Evolutionary conservation across 2,329 filamentous ascomycete genomes (phyloP).

Genomic region (Metarhizium brunneum): DNA sequence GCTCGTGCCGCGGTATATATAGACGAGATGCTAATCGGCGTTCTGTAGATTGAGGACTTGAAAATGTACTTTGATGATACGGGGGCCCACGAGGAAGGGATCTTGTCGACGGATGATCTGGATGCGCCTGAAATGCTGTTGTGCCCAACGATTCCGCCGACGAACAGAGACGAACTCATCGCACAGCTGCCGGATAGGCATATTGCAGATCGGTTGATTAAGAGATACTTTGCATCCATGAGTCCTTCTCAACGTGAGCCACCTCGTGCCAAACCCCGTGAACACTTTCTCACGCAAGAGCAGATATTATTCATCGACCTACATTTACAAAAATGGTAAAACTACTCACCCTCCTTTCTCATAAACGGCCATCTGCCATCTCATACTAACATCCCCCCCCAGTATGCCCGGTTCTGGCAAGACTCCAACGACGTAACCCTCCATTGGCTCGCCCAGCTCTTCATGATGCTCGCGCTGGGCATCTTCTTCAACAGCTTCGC

Average conservation of each 20-base stretch:
- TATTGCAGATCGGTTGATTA: constrained; percentile 40
- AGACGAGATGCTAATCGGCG: background rate
- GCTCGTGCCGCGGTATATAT: background rate
- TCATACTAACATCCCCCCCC: background rate
- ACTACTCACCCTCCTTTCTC: constrained; percentile 5
- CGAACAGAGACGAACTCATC: constrained; percentile 36
- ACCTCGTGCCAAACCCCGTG: background rate
- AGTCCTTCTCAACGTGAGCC: constrained; percentile 41
- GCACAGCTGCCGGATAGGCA: constrained; percentile 35
- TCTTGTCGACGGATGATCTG: constrained; percentile 22
- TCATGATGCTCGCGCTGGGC: constrained; percentile 34
- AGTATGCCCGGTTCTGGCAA: constrained; percentile 42
- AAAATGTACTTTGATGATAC: constrained; percentile 47
- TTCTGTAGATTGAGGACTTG: constrained; percentile 44
- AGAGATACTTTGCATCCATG: constrained; percentile 43
- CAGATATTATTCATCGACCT: constrained; percentile 44
- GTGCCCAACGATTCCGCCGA: constrained; percentile 26
- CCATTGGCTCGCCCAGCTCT: constrained; percentile 43
- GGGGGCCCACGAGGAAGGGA: constrained; percentile 25
- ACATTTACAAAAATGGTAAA: constrained; percentile 36
- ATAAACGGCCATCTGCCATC: background rate
- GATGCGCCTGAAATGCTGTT: constrained; percentile 32
- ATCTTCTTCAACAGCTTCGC: constrained; percentile 35
- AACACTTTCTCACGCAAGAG: background rate
- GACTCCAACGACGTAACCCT: constrained; percentile 28